Base-by-base conservation (phyloP, 1,284 basidiomycete genomes). In the Cryptococcus sp. region DNA sequence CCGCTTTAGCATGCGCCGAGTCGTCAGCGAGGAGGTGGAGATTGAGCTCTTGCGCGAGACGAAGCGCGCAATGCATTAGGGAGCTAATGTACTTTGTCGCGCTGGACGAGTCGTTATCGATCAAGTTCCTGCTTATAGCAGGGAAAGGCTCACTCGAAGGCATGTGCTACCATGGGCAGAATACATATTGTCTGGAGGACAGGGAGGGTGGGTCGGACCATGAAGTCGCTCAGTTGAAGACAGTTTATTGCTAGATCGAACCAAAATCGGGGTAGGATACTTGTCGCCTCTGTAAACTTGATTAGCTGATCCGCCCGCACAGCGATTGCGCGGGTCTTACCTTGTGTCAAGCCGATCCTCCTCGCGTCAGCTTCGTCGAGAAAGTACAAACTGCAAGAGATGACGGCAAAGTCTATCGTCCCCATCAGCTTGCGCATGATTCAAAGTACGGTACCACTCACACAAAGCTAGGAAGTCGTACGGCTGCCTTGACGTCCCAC, bases 111-210 rank as follows among this genome's bases (percentile, higher is more conserved):
- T n/a, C n/a, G n/a, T n/a, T n/a, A n/a, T n/a, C n/a, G n/a, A n/a
- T n/a, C n/a, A n/a, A n/a, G n/a, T n/a, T n/a, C n/a, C n/a, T n/a
- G n/a, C n/a, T n/a, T n/a, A n/a, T n/a, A n/a, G n/a, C n/a, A n/a
- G n/a, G n/a, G n/a, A n/a, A n/a, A n/a, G n/a, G n/a, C 63, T 47
- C 23, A 64, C 63, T 59, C 63, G 51, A 62, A 64, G 17, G 63
- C 60, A 38, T 64, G 60, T 2, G 60, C 63, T 17, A 64, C 56
- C 30, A 51, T 58, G 17, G 61, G 61, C 7, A 63, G 55, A 19
- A 63, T 52, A 27, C 61, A 63, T 27, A 63, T 63, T 3, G 61
- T 38, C 40, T 63, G 61, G 17, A 63, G 55, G 15, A 60, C 45
- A 3, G 54, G 58, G 2, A 63, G 20, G 13, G 54, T 57, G 8